Base-by-base conservation (phyloP, 2,329 filamentous ascomycete species). In the Colletotrichum melonis region DNA sequence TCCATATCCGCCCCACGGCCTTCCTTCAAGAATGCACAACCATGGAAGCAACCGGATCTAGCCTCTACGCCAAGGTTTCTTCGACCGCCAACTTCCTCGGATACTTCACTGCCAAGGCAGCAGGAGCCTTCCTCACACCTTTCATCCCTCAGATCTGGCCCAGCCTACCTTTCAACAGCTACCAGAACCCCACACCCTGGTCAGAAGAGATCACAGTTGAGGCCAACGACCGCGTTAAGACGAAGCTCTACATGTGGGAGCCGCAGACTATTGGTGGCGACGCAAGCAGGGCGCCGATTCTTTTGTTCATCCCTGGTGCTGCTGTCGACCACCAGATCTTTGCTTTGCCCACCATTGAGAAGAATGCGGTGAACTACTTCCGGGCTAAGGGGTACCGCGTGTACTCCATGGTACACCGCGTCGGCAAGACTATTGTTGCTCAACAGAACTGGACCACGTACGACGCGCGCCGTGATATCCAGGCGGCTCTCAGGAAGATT, bases 311-410 rank as follows among this genome's bases (percentile, higher is more conserved):
- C 55, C 90, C 90, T 0, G 91, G 91, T 16, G 90, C 90, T 0
- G 85, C 88, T 1, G 90, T 92, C 0, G 89, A 92, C 78, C 88
- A 92, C 75, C 87, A 90, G 75, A 91, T 92, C 63, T 92, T 86
- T 74, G 86, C 90, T 0, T 83, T 91, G 38, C 90, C 90, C 1
- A 92, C 90, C 3, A 91, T 92, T 60, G 84, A 86, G 19, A 87
- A 86, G 74, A 92, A 92, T 77, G 86, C 89, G 0, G 86, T 92
- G 73, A 90, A 92, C 77, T 92, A 91, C 80, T 89, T 92, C 79
- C 88, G 85, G 2, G 82, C 86, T 0, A 87, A 86, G 1, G 91
- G 91, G 5, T 91, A 92, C 80, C 86, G 88, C 4, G 88, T 91
- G n/a, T 92, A 89, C 75, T 81, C 90, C 1, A 81, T 86, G 0